These are phyloP conservation scores for Cornus controversa DNA, from an alignment of 148 eudicot genomes.

Conservation along the genomic window DNA sequence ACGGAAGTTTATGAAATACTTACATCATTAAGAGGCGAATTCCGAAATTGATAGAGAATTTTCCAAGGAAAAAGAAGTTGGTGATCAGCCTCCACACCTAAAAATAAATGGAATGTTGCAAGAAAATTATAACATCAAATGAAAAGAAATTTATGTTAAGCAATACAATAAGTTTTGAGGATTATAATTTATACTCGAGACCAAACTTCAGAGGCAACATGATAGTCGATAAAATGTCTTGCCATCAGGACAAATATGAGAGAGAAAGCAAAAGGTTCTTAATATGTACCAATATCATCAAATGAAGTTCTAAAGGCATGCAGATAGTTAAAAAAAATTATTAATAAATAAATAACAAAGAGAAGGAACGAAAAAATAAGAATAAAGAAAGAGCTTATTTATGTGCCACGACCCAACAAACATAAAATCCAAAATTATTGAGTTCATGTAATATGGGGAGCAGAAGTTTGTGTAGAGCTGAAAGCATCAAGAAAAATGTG, in stretches of 20 bases:
- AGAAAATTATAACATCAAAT: neutral
- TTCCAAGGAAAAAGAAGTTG: conserved; percentile 81
- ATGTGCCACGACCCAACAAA: no score
- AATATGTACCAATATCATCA: neutral
- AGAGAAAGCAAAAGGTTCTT: neutral
- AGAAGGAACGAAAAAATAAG: no score
- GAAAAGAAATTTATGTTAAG: neutral
- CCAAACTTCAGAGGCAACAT: neutral
- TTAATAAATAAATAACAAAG: no score
- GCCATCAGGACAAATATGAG: neutral
- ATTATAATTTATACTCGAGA: neutral
- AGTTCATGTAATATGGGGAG: no score
- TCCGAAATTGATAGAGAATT: conserved; percentile 84
- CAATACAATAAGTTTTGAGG: neutral
- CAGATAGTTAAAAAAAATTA: no score
- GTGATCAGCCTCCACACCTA: conserved; percentile 83
- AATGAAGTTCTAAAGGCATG: neutral
- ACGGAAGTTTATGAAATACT: conserved; percentile 21
- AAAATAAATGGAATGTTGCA: conserved; percentile 12
- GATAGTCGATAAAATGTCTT: no score
- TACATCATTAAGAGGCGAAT: conserved; percentile 96
- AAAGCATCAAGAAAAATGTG: no score
- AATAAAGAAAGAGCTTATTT: no score
- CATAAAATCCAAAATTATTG: no score
- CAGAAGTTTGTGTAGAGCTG: no score